These are phyloP conservation scores for Microsporum audouinii DNA, from an alignment of 2,329 filamentous ascomycete genomes.

Conservation along the genomic window DNA sequence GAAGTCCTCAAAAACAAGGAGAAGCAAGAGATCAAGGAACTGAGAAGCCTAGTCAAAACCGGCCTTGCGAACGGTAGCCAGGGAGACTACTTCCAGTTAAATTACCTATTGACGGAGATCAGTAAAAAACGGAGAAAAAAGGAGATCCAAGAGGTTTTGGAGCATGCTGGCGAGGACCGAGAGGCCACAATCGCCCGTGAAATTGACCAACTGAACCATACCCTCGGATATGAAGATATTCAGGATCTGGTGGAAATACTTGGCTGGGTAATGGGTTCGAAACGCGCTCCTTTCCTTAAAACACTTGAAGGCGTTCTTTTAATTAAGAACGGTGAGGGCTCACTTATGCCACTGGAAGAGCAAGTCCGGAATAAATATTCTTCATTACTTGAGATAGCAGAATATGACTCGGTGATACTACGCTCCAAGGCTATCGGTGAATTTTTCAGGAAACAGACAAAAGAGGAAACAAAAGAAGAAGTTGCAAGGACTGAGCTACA, in stretches of 20 bases:
- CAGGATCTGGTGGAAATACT: constrained; percentile 22
- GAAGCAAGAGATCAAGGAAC: constrained; percentile 14
- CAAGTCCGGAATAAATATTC: constrained; percentile 18
- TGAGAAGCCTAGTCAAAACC: constrained; percentile 16
- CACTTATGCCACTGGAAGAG: constrained; percentile 17
- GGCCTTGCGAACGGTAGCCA: constrained; percentile 16
- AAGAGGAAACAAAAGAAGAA: constrained; percentile 4
- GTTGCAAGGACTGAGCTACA: constrained; percentile 13
- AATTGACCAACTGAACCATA: constrained; percentile 18
- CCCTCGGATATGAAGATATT: constrained; percentile 18
- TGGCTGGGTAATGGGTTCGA: constrained; percentile 19
- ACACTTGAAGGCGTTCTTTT: constrained; percentile 18
- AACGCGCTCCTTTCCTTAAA: constrained; percentile 13
- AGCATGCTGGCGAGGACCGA: constrained; percentile 17
- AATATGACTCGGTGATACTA: constrained; percentile 10
- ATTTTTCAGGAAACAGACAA: constrained; percentile 10
- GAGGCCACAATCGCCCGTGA: constrained; percentile 19
- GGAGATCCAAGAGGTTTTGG: constrained; percentile 20
- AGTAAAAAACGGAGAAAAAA: constrained; percentile 19
- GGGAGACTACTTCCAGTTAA: constrained; percentile 21
- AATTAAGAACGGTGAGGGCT: constrained; percentile 17
- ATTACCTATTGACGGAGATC: constrained; percentile 19
- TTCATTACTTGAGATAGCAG: constrained; percentile 15
- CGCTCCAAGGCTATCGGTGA: constrained; percentile 19
- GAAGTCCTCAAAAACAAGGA: constrained; percentile 17